phyloP scores from a whole-genome alignment of 2,329 filamentous ascomycete genomes.

The Penicillium sp. region DNA sequence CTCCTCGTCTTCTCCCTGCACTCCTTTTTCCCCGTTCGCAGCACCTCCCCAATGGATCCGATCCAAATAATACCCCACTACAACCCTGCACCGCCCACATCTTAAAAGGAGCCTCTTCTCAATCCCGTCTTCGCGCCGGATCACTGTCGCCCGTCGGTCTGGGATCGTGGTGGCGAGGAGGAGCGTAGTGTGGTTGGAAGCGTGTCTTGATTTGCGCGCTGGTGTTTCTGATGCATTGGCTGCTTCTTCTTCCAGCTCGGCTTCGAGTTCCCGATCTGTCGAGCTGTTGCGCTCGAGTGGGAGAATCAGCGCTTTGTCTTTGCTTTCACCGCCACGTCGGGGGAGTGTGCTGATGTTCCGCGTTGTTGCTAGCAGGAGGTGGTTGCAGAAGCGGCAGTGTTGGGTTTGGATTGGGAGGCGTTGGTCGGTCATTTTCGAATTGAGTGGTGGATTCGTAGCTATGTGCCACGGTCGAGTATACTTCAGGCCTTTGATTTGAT shows the following conservation, averaged over 20 bases:
- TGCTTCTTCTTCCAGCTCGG: constrained; percentile 21
- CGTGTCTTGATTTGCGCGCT: constrained; percentile 11
- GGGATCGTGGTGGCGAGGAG: constrained; percentile 51
- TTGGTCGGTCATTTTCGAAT: constrained; percentile 4
- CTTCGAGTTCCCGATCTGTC: constrained; percentile 19
- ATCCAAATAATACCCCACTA: constrained; percentile 64
- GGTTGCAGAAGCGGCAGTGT: constrained; percentile 63
- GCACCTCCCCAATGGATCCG: constrained; percentile 44
- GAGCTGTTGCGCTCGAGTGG: constrained; percentile 40
- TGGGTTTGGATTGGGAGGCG: constrained; percentile 50
- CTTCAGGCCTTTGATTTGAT: not conserved
- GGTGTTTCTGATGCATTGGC: constrained; percentile 15
- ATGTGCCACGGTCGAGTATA: not conserved
- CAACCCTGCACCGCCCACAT: constrained; percentile 61
- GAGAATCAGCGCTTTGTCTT: constrained; percentile 59
- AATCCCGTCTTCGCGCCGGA: constrained; percentile 62
- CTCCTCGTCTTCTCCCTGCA: constrained; percentile 12
- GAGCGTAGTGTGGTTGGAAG: constrained; percentile 46
- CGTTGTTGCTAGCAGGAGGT: constrained; percentile 62
- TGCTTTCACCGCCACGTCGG: constrained; percentile 48
- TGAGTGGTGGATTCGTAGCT: not conserved
- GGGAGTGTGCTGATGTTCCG: constrained; percentile 54
- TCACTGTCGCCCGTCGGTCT: constrained; percentile 52
- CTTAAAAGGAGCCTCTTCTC: constrained; percentile 62
- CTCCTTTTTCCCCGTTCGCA: constrained; percentile 11